Conservation (phyloP, 139 green algal genomes). For the Coelastrella sp. region DNA sequence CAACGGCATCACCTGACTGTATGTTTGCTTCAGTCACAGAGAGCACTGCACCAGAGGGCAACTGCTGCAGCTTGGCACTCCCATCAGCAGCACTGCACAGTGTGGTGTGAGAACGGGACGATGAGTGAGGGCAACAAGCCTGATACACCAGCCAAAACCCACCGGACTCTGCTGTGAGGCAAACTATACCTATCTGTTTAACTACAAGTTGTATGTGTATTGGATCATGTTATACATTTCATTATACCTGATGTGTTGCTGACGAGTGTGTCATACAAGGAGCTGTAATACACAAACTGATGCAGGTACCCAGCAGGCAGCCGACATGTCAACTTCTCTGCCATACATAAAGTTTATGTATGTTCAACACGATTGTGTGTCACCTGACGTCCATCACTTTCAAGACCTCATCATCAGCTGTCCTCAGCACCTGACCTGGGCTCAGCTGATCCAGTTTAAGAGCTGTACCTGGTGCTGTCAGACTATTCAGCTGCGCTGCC, state of each 20-base stretch:
- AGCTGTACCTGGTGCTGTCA: neutral
- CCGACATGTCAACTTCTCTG: no score
- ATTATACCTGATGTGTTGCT: no score
- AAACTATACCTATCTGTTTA: no score
- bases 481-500: conserved; percentile 31
- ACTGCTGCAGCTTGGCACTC: neutral
- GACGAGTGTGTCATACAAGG: no score
- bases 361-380: no score
- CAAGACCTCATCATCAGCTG: neutral
- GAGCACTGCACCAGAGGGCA: neutral
- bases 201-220: no score
- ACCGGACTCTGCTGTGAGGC: no score
- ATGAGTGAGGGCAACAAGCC: no score
- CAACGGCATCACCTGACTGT: conserved; percentile 23
- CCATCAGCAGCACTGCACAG: neutral
- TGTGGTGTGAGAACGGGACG: neutral
- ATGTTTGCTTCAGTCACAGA: conserved; percentile 2
- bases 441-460: neutral
- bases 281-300: no score
- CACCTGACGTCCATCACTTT: conserved; percentile 6
- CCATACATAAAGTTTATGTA: no score
- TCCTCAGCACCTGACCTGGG: neutral
- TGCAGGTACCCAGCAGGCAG: no score
- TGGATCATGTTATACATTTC: no score
- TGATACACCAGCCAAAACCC: neutral